phyloP scores from a whole-genome alignment of 225 moss, liverwort and hornwort genomes.

The Anthoceros angustus region DNA sequence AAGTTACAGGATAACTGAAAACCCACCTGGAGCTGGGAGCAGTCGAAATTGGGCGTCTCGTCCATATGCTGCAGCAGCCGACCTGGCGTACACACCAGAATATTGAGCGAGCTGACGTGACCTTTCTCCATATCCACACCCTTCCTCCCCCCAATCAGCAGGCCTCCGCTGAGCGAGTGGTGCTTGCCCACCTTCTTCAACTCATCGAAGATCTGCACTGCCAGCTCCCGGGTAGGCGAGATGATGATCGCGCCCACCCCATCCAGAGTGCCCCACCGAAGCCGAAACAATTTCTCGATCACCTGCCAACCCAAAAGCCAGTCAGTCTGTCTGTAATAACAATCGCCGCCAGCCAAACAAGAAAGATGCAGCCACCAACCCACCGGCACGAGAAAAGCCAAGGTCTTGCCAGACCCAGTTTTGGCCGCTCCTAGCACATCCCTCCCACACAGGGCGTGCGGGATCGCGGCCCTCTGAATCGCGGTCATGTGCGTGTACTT shows the following conservation, averaged over 20 bases:
- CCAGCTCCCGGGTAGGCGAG: conserved; percentile 89
- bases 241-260: conserved; percentile 81
- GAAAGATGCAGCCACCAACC: background rate
- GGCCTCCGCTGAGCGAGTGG: conserved; percentile 83
- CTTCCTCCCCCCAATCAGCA: conserved; percentile 92
- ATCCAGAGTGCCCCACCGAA: conserved; percentile 63
- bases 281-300: conserved; percentile 76
- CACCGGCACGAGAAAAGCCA: conserved; percentile 89
- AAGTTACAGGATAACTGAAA: too few relatives aligned
- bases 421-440: conserved; percentile 97
- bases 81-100: conserved; percentile 92
- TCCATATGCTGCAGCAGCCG: conserved; percentile 93
- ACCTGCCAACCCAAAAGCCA: conserved; percentile 26
- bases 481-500: conserved; percentile 88
- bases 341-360: background rate
- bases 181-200: conserved; percentile 83
- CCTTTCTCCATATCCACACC: conserved; percentile 85
- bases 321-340: background rate
- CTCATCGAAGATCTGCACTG: conserved; percentile 87
- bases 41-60: conserved; percentile 85
- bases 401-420: conserved; percentile 91
- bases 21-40: conserved; percentile 82
- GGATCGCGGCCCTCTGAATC: conserved; percentile 81
- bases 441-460: conserved; percentile 78
- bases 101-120: conserved; percentile 53